Percentiles rank a stretch among this genome's conserved stretches.
phyloP scores from a whole-genome alignment of 768 basidiomycete species.

The Lactifluus hygrophoroides region DNA sequence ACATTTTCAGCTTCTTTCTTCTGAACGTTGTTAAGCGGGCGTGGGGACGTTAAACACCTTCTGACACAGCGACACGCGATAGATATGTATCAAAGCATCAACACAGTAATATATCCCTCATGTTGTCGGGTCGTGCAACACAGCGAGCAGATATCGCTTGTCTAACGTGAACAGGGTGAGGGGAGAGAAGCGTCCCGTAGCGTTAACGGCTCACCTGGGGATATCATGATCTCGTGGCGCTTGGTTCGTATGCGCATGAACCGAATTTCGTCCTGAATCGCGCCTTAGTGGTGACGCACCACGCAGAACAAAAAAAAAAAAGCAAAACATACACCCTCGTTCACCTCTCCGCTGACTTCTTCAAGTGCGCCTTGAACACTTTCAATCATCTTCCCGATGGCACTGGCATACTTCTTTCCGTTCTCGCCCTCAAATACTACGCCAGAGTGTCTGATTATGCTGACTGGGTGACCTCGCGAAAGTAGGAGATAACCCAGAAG shows the following conservation, averaged over 20 bases:
- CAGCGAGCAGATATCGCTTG: conserved; percentile 71
- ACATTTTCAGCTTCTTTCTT: not conserved
- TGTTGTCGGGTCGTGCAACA: conserved; percentile 61
- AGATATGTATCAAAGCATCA: not conserved
- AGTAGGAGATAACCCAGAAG: conserved; percentile 84
- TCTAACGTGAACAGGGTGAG: conserved; percentile 35
- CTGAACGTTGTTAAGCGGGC: conserved; percentile 2
- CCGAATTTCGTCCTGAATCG: conserved; percentile 65
- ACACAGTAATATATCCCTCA: not conserved
- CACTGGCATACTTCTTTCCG: conserved; percentile 65
- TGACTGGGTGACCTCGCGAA: conserved; percentile 59
- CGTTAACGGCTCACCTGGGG: conserved; percentile 56
- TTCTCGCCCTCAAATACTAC: conserved; percentile 83
- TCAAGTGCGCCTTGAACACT: conserved; percentile 71
- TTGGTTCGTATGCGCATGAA: conserved; percentile 89
- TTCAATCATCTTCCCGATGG: conserved; percentile 67
- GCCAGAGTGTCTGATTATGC: conserved; percentile 79
- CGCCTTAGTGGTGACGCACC: not conserved
- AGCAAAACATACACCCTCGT: conserved; percentile 44
- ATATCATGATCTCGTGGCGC: conserved; percentile 90
- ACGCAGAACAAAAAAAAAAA: not conserved
- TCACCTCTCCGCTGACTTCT: conserved; percentile 59
- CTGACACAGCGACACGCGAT: not conserved
- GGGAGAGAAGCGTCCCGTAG: not conserved
- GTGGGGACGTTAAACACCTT: not conserved